Base-by-base conservation (phyloP, 306 rosid genomes). In the Casuarina glauca region DNA sequence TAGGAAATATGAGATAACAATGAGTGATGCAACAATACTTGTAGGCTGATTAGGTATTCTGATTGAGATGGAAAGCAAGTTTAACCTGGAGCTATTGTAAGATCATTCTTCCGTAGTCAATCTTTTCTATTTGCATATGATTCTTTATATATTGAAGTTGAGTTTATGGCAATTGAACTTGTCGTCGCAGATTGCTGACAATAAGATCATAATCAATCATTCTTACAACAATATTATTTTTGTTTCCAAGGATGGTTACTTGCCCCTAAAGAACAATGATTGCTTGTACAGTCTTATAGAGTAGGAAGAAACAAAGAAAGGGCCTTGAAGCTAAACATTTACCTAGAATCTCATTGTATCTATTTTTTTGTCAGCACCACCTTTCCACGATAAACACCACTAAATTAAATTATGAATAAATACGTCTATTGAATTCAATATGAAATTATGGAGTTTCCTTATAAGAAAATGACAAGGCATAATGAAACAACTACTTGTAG, bases 11-110 rank as follows among this genome's bases (percentile, higher is more conserved):
- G 94, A 90, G 43, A 74, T 93, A 38, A 88, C 87, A 17, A 89
- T 95, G 97, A 97, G 89, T 66, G 97, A 91, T 74, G 97, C 97
- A 35, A 97, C 97, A 69, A 84, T 92, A 80, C 81, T 91, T 41
- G 97, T 92, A 0, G 97, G 97, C 43, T 86, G 91, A 9, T 93
- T 91, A 82, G 97, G 97, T 72, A 88, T 87, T 73, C 98, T 97
- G 19, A 13, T 95, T 41, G 88, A 87, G 73, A 71, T 95, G 70
- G 89, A 70, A 71, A 95, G 85, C 86, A 90, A 85, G 85, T 92
- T 95, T 67, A 71, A 79, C 79, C 82, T 95, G 45, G 90, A 87
- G 86, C 77, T 89, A 64, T 75, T 95, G 98, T 95, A 88, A 86
- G 98, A 81, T 73, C 62, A 69, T 76, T 19, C 45, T 50, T 75